Conservation (phyloP, 2,329 filamentous ascomycete genomes). For the Alternaria alternata region DNA sequence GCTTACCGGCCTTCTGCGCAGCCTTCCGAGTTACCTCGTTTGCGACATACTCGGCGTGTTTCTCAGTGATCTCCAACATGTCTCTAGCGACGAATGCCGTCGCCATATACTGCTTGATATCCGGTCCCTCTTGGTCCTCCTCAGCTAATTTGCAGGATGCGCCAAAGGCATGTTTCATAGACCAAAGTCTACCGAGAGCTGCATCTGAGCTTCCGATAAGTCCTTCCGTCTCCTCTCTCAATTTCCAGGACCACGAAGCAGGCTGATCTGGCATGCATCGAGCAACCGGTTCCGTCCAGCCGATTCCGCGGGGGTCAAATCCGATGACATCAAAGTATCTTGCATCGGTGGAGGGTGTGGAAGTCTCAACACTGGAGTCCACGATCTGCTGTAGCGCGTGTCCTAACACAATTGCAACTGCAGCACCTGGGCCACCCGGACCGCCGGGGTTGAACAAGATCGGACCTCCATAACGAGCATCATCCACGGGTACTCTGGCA, state of each 20-base stretch:
- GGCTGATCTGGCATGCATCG: slow-evolving; percentile 45
- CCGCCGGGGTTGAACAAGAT: slow-evolving; percentile 56
- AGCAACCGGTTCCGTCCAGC: slow-evolving; percentile 44
- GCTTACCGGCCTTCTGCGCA: slow-evolving; percentile 1
- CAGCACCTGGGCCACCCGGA: slow-evolving; percentile 53
- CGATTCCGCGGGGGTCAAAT: slow-evolving; percentile 57
- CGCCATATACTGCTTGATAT: slow-evolving; percentile 55
- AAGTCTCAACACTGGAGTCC: slow-evolving; percentile 31
- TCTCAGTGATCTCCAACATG: slow-evolving; percentile 60
- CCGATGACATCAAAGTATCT: slow-evolving; percentile 55
- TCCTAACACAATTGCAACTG: slow-evolving; percentile 37
- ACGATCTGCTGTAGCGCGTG: slow-evolving; percentile 38
- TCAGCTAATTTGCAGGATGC: slow-evolving; percentile 36
- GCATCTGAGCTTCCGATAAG: slow-evolving; percentile 53
- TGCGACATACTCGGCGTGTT: slow-evolving; percentile 48
- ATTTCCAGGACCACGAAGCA: slow-evolving; percentile 47
- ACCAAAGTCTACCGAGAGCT: slow-evolving; percentile 53
- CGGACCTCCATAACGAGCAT: slow-evolving; percentile 52
- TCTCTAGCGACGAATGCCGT: slow-evolving; percentile 59
- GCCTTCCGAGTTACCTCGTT: slow-evolving; percentile 11
- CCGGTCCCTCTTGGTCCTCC: slow-evolving; percentile 36
- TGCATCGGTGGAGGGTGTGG: slow-evolving; percentile 23
- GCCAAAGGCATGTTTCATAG: slow-evolving; percentile 51
- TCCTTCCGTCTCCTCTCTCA: slow-evolving; percentile 50
- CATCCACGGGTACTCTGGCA: slow-evolving; percentile 45